Conservation (phyloP, 2,329 filamentous ascomycete genomes). For the Curvularia sp. region DNA sequence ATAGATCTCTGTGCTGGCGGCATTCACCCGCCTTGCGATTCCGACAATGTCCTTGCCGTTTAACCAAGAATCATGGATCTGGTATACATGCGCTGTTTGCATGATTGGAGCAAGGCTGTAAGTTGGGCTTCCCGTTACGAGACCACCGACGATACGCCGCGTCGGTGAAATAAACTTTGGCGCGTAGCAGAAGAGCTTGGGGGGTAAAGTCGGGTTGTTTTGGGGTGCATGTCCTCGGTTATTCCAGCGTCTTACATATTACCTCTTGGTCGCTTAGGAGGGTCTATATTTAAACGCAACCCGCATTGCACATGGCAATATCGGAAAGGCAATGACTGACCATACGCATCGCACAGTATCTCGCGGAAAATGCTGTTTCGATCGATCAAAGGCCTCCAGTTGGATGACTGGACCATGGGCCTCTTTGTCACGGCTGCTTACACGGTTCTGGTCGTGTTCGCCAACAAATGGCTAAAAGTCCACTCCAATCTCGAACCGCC, state of each 20-base stretch:
- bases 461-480: slow-evolving; percentile 53
- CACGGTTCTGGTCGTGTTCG: slow-evolving; percentile 59
- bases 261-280: not conserved
- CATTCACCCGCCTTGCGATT: slow-evolving; percentile 9
- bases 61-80: slow-evolving; percentile 57
- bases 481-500: slow-evolving; percentile 56
- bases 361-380: slow-evolving; percentile 58
- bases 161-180: not conserved
- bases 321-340: slow-evolving; percentile 8
- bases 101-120: slow-evolving; percentile 55
- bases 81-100: slow-evolving; percentile 53
- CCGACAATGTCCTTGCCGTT: slow-evolving; percentile 38
- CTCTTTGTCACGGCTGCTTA: slow-evolving; percentile 59
- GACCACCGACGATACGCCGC: not conserved
- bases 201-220: not conserved
- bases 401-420: slow-evolving; percentile 66
- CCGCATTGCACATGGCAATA: not conserved
- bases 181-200: not conserved
- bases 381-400: slow-evolving; percentile 57
- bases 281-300: not conserved
- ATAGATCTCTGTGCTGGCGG: slow-evolving; percentile 5
- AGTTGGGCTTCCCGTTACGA: slow-evolving; percentile 25
- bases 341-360: slow-evolving; percentile 37
- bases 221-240: not conserved
- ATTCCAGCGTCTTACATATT: not conserved